Percentiles rank a stretch among this genome's conserved stretches.
Evolutionary conservation across 2,329 filamentous ascomycete species (phyloP).

Genomic region (Bipolaris cookei): DNA sequence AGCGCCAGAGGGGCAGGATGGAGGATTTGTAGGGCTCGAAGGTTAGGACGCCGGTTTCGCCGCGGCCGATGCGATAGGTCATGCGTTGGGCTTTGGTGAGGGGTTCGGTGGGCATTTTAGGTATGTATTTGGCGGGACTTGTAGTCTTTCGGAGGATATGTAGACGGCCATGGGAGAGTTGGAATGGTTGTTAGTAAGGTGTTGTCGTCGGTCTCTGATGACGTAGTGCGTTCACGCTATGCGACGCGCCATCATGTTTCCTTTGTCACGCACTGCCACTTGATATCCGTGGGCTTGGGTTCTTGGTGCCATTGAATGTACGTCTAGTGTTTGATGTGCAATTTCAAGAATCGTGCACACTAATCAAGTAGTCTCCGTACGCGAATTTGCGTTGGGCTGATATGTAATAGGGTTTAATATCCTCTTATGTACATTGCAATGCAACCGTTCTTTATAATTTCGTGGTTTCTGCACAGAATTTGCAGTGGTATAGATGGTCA

Average conservation of each 20-base stretch:
- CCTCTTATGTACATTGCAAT: constrained; percentile 10
- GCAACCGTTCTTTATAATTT: not conserved
- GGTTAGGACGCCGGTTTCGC: constrained; percentile 66
- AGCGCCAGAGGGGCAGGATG: constrained; percentile 66
- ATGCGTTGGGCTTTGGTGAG: constrained; percentile 50
- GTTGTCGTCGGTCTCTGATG: constrained; percentile 15
- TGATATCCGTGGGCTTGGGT: not conserved
- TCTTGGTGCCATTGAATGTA: not conserved
- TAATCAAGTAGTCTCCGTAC: not conserved
- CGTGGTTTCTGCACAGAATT: constrained; percentile 4
- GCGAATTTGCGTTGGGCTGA: not conserved
- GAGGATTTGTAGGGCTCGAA: constrained; percentile 69
- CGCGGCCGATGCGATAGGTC: constrained; percentile 64
- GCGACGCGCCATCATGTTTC: constrained; percentile 24
- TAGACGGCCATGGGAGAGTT: not conserved
- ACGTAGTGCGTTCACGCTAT: constrained; percentile 27
- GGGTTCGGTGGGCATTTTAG: constrained; percentile 18
- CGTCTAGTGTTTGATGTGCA: too few relatives aligned
- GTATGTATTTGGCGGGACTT: not conserved
- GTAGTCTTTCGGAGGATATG: not conserved
- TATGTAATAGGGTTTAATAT: not conserved
- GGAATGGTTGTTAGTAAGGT: not conserved
- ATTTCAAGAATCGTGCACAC: not conserved
- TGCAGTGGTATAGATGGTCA: not conserved
- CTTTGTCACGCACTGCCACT: not conserved